Evolutionary conservation across 345 rosid genomes (phyloP).

Genomic region (Eucalyptus erythrocorys): DNA sequence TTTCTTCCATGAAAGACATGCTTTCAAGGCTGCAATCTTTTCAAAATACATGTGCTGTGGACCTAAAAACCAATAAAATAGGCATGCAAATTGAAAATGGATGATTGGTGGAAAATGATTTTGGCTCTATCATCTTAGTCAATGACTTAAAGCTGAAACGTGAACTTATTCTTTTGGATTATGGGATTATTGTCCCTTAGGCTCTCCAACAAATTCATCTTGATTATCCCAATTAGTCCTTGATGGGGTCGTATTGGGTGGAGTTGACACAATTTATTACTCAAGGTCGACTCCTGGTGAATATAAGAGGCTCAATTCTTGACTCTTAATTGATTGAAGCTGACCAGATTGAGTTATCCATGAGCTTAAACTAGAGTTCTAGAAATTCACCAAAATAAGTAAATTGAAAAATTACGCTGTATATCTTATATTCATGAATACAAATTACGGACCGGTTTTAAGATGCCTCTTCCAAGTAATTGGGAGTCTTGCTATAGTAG

Average conservation of each 20-base stretch:
- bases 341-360: background rate
- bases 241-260: background rate
- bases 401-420: background rate
- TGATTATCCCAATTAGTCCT: background rate
- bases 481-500: background rate
- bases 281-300: background rate
- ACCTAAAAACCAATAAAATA: background rate
- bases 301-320: background rate
- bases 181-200: background rate
- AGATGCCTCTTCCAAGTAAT: background rate
- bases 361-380: background rate
- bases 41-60: background rate
- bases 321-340: background rate
- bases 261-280: background rate
- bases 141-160: background rate
- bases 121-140: background rate
- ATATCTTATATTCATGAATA: background rate
- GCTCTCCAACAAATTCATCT: background rate
- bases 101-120: background rate
- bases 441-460: background rate
- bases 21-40: background rate
- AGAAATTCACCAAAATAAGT: background rate
- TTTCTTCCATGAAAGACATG: background rate
- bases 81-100: background rate
- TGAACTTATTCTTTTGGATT: background rate